A percentile compares a stretch with the other conserved stretches of the same genome.
These are phyloP conservation scores for Gaultheria prostrata DNA, from an alignment of 148 eudicot species.

Conservation along the genomic window DNA sequence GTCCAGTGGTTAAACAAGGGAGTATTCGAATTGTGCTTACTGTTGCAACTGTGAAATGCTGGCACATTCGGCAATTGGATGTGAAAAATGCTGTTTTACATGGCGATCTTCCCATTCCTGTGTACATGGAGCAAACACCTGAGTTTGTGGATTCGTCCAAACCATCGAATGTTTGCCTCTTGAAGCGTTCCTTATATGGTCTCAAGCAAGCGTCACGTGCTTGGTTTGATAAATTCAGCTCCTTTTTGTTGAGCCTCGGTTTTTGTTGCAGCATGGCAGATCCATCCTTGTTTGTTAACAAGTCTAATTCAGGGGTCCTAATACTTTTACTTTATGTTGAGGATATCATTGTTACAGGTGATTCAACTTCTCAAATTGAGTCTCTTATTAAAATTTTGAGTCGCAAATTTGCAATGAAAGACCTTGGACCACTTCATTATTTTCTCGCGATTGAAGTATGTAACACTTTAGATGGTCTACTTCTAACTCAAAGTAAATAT, in stretches of 20 bases:
- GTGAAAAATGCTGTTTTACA: not conserved
- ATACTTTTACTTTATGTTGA: not conserved
- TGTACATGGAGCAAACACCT: not conserved
- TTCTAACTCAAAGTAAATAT: not conserved
- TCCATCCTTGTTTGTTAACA: not conserved
- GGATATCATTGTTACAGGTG: not conserved
- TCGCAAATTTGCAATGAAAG: not conserved
- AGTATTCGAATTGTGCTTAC: not conserved
- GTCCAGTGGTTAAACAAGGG: no score
- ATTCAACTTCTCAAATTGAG: not conserved
- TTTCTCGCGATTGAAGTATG: not conserved
- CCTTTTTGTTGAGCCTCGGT: not conserved
- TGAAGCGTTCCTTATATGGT: not conserved
- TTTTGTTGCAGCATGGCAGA: not conserved
- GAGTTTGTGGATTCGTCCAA: not conserved
- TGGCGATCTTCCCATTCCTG: not conserved
- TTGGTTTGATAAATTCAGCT: not conserved
- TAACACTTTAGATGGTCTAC: not conserved
- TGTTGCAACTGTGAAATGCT: not conserved
- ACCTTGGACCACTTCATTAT: not conserved
- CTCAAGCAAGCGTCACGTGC: not conserved
- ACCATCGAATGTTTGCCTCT: not conserved
- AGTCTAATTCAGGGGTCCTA: not conserved
- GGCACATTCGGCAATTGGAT: not conserved
- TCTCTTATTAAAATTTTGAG: not conserved